phyloP scores from a whole-genome alignment of 768 basidiomycete genomes.

The Fomitopsis serialis region DNA sequence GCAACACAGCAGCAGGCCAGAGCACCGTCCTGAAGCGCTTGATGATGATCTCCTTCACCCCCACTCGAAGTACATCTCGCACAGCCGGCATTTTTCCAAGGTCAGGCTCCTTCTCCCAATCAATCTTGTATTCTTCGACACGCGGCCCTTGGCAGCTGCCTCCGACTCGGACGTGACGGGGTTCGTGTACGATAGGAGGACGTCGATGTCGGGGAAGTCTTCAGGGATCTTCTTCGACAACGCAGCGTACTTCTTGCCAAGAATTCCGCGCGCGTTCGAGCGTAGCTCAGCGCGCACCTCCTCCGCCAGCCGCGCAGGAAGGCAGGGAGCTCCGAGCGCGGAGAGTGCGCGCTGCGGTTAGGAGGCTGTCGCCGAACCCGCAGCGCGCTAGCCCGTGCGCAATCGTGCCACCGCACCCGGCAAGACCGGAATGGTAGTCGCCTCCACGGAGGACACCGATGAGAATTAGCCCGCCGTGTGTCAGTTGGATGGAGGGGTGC shows the following conservation, averaged over 20 bases:
- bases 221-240: constrained; percentile 61
- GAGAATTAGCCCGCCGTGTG: constrained; percentile 64
- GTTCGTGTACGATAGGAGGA: constrained; percentile 71
- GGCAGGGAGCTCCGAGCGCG: constrained; percentile 34
- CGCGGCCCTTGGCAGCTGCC: constrained; percentile 19
- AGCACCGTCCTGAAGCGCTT: constrained; percentile 81
- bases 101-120: constrained; percentile 57
- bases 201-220: constrained; percentile 66
- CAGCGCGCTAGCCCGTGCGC: constrained; percentile 77
- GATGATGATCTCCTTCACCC: constrained; percentile 79
- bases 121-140: constrained; percentile 25
- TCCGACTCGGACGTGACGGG: constrained; percentile 71
- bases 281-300: constrained; percentile 58
- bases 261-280: constrained; percentile 58
- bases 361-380: constrained; percentile 71
- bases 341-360: constrained; percentile 48
- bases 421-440: constrained; percentile 75
- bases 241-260: constrained; percentile 59
- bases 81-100: constrained; percentile 71
- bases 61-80: constrained; percentile 92
- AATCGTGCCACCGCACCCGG: constrained; percentile 63
- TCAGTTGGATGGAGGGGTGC: constrained; percentile 48
- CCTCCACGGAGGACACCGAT: constrained; percentile 86
- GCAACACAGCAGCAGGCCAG: constrained; percentile 70
- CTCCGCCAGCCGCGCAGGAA: constrained; percentile 65